A percentile compares a stretch with the other conserved stretches of the same genome.
Conservation (phyloP, 139 green algal species). For the Picochlorum sp. region DNA sequence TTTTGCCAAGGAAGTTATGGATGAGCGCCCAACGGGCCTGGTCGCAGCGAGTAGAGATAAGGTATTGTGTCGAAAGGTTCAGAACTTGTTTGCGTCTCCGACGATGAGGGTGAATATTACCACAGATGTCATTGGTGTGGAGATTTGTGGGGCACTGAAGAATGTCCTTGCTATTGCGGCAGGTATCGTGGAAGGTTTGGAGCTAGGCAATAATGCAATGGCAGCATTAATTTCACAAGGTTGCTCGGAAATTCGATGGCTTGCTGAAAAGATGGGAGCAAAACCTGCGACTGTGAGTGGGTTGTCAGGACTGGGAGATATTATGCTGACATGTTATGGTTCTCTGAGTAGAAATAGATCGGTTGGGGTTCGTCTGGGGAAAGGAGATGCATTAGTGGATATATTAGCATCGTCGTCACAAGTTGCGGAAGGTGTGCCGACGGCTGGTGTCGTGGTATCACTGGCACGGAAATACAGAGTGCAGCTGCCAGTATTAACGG, state of each 20-base stretch:
- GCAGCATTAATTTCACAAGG: constrained; percentile 81
- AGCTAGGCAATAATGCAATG: constrained; percentile 93
- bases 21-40: constrained; percentile 66
- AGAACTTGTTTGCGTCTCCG: constrained; percentile 81
- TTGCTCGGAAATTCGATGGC: constrained; percentile 85
- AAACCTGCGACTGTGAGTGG: constrained; percentile 83
- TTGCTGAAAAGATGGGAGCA: constrained; percentile 88
- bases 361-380: constrained; percentile 83
- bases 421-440: constrained; percentile 91
- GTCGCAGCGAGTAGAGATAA: constrained; percentile 75
- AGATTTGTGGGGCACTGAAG: constrained; percentile 96
- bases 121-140: constrained; percentile 90
- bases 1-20: constrained; percentile 90
- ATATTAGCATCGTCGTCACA: constrained; percentile 71
- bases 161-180: constrained; percentile 98
- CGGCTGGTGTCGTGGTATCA: constrained; percentile 79
- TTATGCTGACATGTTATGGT: constrained; percentile 99
- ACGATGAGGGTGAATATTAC: constrained; percentile 89
- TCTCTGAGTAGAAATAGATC: constrained; percentile 84
- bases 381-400: constrained; percentile 79
- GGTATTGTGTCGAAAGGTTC: constrained; percentile 39
- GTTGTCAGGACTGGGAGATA: constrained; percentile 90
- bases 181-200: constrained; percentile 93
- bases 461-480: constrained; percentile 87
- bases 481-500: constrained; percentile 90